Evolutionary conservation across 2,329 filamentous ascomycete species (phyloP).

Genomic region (Xylariales sp.): DNA sequence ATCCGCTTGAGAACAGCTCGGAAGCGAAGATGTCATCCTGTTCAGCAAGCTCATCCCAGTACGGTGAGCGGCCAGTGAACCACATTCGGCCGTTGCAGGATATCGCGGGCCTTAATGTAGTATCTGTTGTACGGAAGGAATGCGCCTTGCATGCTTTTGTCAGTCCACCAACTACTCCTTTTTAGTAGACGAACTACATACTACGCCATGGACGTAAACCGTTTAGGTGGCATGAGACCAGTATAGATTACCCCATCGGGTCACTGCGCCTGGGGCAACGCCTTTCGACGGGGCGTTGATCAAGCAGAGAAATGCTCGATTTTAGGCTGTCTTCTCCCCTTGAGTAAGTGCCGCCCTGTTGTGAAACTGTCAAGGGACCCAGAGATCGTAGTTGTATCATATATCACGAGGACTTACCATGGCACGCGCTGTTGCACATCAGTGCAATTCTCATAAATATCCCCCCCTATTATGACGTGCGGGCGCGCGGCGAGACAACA

Average conservation of each 20-base stretch:
- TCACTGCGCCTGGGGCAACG: conserved; percentile 21
- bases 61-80: conserved; percentile 21
- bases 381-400: too few relatives aligned
- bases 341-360: conserved; percentile 10
- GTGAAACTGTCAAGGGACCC: too few relatives aligned
- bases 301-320: conserved; percentile 28
- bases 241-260: conserved; percentile 29
- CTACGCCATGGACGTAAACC: conserved; percentile 26
- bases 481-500: not conserved
- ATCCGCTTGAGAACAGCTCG: conserved; percentile 24
- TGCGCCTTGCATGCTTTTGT: conserved; percentile 13
- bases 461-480: not conserved
- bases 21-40: conserved; percentile 23
- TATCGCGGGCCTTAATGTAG: conserved; percentile 27
- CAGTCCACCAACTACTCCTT: not conserved
- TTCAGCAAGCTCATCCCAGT: conserved; percentile 32
- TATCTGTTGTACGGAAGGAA: conserved; percentile 33
- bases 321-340: conserved; percentile 24
- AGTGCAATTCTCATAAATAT: conserved; percentile 4
- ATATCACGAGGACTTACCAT: too few relatives aligned
- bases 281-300: conserved; percentile 21
- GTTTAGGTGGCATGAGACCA: conserved; percentile 26
- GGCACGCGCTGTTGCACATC: not conserved
- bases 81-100: conserved; percentile 28
- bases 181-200: not conserved